Evolutionary conservation across 352 stramenopile species (phyloP).

Genomic region (Plasmopara viticola): DNA sequence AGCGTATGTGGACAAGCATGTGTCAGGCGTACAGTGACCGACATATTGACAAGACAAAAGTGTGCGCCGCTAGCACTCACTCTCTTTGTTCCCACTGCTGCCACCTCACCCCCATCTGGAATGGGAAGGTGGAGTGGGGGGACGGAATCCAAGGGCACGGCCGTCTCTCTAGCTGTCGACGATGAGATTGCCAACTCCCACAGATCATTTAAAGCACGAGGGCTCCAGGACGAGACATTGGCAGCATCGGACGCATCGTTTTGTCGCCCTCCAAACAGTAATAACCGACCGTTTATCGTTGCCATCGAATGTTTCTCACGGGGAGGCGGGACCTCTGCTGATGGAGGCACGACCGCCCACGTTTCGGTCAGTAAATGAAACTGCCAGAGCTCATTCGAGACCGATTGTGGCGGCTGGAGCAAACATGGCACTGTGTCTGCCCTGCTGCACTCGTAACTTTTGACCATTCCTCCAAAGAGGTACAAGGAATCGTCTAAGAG

Average conservation of each 20-base stretch:
- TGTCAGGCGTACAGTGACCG: conserved; percentile 43
- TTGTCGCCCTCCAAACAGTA: conserved; percentile 55
- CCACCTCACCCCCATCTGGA: conserved; percentile 40
- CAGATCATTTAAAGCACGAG: conserved; percentile 42
- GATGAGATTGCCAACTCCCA: conserved; percentile 61
- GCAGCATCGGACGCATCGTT: conserved; percentile 11
- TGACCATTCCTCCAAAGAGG: conserved; percentile 54
- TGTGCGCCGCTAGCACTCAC: conserved; percentile 20
- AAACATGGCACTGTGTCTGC: conserved; percentile 40
- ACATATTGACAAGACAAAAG: conserved; percentile 43
- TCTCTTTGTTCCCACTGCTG: conserved; percentile 39
- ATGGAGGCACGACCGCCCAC: conserved; percentile 40
- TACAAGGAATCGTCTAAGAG: conserved; percentile 44
- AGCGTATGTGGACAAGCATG: conserved; percentile 52
- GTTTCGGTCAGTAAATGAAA: conserved; percentile 44
- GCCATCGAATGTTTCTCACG: conserved; percentile 60
- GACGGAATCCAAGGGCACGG: conserved; percentile 29
- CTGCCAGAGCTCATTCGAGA: conserved; percentile 71
- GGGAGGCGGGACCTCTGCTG: conserved; percentile 15
- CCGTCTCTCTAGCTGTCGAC: conserved; percentile 23
- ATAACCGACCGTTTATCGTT: conserved; percentile 34
- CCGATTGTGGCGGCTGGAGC: conserved; percentile 10
- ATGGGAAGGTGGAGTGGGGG: conserved; percentile 33
- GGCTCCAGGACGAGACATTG: conserved; percentile 22
- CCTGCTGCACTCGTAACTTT: conserved; percentile 53